Evolutionary conservation across 371 early-diverging fungal genomes (phyloP).

Genomic region (Nematocida major): DNA sequence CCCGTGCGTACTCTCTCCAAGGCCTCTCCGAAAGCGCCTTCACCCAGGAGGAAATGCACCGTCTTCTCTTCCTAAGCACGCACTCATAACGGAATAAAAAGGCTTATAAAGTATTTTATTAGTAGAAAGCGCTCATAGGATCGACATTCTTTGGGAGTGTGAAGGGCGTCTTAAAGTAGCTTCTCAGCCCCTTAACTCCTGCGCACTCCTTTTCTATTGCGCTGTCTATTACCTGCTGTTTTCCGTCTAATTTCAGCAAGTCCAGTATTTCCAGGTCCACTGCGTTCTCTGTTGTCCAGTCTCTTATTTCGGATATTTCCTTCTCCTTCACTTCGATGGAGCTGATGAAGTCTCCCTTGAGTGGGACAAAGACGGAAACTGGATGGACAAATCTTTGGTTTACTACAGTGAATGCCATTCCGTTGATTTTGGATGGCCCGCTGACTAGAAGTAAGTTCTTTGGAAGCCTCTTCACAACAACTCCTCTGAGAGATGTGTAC

Average conservation of each 20-base stretch:
- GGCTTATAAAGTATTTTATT: constrained; percentile 29
- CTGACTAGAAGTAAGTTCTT: constrained; percentile 32
- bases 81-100: too few relatives aligned
- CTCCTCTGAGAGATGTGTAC: constrained; percentile 30
- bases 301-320: constrained; percentile 9
- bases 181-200: constrained; percentile 38
- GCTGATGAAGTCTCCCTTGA: neutral
- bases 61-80: too few relatives aligned
- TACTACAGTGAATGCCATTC: constrained; percentile 19
- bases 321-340: constrained; percentile 8
- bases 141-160: constrained; percentile 37
- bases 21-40: neutral
- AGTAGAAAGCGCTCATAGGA: constrained; percentile 45
- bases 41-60: neutral
- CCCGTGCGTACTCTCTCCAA: too few relatives aligned
- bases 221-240: neutral
- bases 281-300: constrained; percentile 51
- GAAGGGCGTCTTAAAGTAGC: constrained; percentile 46
- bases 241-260: neutral
- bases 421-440: constrained; percentile 5
- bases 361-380: constrained; percentile 45
- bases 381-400: constrained; percentile 50
- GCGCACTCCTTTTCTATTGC: constrained; percentile 32
- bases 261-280: constrained; percentile 21
- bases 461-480: constrained; percentile 45